phyloP scores from a whole-genome alignment of 73 alveolate genomes.

The Tetrahymena borealis region DNA sequence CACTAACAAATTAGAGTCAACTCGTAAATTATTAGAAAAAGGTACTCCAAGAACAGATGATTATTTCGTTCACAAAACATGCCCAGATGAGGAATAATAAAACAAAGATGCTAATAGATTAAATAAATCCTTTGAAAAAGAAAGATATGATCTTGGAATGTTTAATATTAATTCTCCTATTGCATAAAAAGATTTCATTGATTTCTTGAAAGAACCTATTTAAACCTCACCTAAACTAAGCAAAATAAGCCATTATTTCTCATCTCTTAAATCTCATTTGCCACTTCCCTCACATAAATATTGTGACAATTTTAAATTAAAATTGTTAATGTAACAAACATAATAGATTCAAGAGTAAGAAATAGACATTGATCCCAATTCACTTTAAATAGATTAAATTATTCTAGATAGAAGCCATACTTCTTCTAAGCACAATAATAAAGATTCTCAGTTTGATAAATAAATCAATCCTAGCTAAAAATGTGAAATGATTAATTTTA shows the following conservation, averaged over 20 bases:
- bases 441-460: not conserved
- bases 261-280: not conserved
- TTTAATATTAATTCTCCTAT: not conserved
- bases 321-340: not conserved
- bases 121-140: not conserved
- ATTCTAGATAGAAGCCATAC: not conserved
- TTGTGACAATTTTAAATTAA: not conserved
- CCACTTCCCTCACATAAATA: not conserved
- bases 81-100: not conserved
- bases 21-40: not conserved
- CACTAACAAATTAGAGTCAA: not conserved
- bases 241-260: not conserved
- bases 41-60: not conserved
- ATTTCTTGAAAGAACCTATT: not conserved
- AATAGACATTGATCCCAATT: not conserved
- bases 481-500: not conserved
- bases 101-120: not conserved
- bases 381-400: not conserved
- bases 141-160: not conserved
- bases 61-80: not conserved
- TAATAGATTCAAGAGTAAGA: not conserved
- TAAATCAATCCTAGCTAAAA: not conserved
- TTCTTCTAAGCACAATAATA: not conserved
- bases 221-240: not conserved
- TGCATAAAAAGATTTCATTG: not conserved